phyloP scores from a whole-genome alignment of 2,329 filamentous ascomycete genomes.

The Epichloe typhina region DNA sequence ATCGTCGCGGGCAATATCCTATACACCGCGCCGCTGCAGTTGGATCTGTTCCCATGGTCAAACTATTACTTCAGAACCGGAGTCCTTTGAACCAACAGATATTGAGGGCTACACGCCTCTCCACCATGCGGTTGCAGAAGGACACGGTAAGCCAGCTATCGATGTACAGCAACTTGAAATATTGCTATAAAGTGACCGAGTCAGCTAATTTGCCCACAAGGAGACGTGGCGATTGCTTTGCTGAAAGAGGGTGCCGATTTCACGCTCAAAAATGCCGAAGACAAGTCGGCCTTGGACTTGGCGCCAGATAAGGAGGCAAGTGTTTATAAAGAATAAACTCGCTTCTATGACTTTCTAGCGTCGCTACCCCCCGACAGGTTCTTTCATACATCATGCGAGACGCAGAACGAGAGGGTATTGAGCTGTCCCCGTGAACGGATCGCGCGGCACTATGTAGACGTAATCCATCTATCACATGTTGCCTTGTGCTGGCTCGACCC shows the following conservation, averaged over 20 bases:
- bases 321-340: conserved; percentile 5
- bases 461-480: neutral
- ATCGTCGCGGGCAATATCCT: conserved; percentile 78
- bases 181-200: too few relatives aligned
- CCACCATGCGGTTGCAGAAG: conserved; percentile 75
- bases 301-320: conserved; percentile 74
- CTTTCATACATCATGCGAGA: conserved; percentile 62
- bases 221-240: conserved; percentile 71
- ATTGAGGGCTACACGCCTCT: conserved; percentile 72
- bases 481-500: neutral
- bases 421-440: conserved; percentile 23
- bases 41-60: conserved; percentile 78
- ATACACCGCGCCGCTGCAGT: conserved; percentile 85
- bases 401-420: conserved; percentile 77
- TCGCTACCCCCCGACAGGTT: conserved; percentile 34
- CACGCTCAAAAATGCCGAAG: conserved; percentile 62
- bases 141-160: conserved; percentile 36
- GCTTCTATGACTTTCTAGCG: conserved; percentile 1
- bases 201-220: conserved; percentile 17
- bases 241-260: conserved; percentile 75
- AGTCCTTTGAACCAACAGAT: conserved; percentile 79
- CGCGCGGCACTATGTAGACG: neutral
- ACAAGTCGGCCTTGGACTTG: conserved; percentile 60
- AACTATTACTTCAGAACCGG: conserved; percentile 58
- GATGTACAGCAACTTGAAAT: too few relatives aligned